These are phyloP conservation scores for Tulasnella sp. DNA, from an alignment of 768 basidiomycete genomes.

Conservation along the genomic window DNA sequence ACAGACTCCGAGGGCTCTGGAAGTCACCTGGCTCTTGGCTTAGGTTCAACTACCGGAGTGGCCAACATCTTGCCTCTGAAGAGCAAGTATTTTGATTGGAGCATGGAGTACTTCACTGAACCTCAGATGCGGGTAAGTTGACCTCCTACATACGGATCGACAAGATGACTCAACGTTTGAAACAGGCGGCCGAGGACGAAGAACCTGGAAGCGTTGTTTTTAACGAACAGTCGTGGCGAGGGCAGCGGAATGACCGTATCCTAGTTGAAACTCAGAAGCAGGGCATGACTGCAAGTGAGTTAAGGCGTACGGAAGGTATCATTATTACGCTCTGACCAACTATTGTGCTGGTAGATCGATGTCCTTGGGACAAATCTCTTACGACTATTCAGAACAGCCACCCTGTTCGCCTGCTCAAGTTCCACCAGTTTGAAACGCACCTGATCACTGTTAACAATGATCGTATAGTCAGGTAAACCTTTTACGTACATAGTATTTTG, in stretches of 20 bases:
- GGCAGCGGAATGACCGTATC: constrained; percentile 84
- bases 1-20: constrained; percentile 32
- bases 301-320: constrained; percentile 26
- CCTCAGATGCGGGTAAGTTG: constrained; percentile 92
- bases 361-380: constrained; percentile 74
- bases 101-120: constrained; percentile 95
- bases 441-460: constrained; percentile 82
- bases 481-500: constrained; percentile 23
- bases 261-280: constrained; percentile 69
- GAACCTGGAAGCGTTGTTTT: constrained; percentile 94
- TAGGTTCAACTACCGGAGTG: constrained; percentile 66
- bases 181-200: constrained; percentile 88
- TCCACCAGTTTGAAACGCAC: constrained; percentile 93
- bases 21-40: constrained; percentile 61
- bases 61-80: constrained; percentile 83
- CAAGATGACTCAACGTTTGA: neutral
- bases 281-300: constrained; percentile 72
- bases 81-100: constrained; percentile 94
- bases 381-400: constrained; percentile 62
- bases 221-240: constrained; percentile 94
- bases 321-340: constrained; percentile 6
- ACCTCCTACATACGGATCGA: neutral
- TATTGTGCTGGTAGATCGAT: constrained; percentile 51
- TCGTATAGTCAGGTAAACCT: constrained; percentile 75
- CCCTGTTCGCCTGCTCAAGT: constrained; percentile 73